Base-by-base conservation (phyloP, 2,329 filamentous ascomycete species). In the Aspergillus fischeri region DNA sequence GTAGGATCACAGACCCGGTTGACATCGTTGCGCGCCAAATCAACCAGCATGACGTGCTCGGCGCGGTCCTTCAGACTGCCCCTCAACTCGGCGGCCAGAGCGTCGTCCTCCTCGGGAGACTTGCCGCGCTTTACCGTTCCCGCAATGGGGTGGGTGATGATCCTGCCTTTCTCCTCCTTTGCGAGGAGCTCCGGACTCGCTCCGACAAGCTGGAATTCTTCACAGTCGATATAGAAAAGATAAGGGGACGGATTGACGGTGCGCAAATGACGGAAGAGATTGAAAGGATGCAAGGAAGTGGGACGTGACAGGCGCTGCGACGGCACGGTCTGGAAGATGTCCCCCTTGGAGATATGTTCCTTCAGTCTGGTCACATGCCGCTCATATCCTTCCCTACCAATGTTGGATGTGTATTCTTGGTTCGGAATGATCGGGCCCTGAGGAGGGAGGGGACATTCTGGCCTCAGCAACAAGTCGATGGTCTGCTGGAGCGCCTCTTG, bases 201-300 rank as follows among this genome's bases (percentile, higher is more conserved):
- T 58, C 94, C 94, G 11, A 99, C 89, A 64, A 99, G 92, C 73
- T 97, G 90, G 77, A 99, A 97, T 69, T 91, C 89, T 59, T 84
- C 83, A 77, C 93, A 97, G 73, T 94, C 87, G 60, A 99, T 85
- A 77, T 92, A 99, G 81, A 99, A 99, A 38, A 99, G 86, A 76
- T 99, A 99, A 0, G 94, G 94, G 8, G 92, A 96, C 0, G 94
- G 94, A 73, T 99, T 99, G 69, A 97, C 90, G n/a, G 91, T 96
- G 61, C 94, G 90, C 41, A 99, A 83, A 73, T 96, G 91, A 54
- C 93, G 87, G 81, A 97, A 99, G 68, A 99, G 90, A 80, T 97
- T 99, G 82, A 97, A 99, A 0, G 94, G 93, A 74, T 99, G 94
- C 47, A 99, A 81, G 55, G 85, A 86, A 2, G 94, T 99, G 14